Evolutionary conservation across 75 land plant species (phyloP), one percentile per base, ranked within the genome.

Genomic region (Pinus taeda): DNA sequence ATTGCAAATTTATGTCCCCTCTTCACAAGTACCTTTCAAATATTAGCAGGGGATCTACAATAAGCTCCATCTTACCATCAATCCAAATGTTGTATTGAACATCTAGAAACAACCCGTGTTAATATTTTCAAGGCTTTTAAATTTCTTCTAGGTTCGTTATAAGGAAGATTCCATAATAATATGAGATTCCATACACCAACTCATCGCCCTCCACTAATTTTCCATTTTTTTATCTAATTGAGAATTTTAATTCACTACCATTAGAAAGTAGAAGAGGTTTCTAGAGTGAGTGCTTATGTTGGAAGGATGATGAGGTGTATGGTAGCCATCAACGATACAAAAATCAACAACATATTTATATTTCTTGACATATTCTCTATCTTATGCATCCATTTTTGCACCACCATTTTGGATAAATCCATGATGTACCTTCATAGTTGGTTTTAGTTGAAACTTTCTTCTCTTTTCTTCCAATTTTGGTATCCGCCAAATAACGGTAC

Each of bases 1-100:
- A 96, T 90, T 20, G 99, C 99, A 86, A 90, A 96, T n/a, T 89
- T 85, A 72, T 96, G 80, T 42, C 83, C 85, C 86, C 89, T 58
- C 97, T 90, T 97, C 99, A 96, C 11, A 96, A 82, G 77, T 96
- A 92, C 99, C 99, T 92, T 84, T 96, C 99, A 24, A 96, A 83
- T 60, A 96, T 89, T 60, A 96, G 95, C 82, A 96, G 82, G 20
- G 99, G 97, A 74, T 96, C 99, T 62, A 94, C 89, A 11, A 90
- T 83, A 45, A 96, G 90, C 85, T 96, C 99, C 99, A 96, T 92
- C 81, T 96, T 96, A 13, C 99, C 99, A 85, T 96, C 99, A 77
- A 96, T 88, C 99, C 99, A 96, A 75, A 96, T 92, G 74, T 95
- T 96, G 77, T 94, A 96, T 15, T 83, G 78, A 20, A 92, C 95